Percentiles rank a stretch among this genome's conserved stretches.
Conservation (phyloP, 2,329 filamentous ascomycete species). For the Knoxdaviesia proteae region DNA sequence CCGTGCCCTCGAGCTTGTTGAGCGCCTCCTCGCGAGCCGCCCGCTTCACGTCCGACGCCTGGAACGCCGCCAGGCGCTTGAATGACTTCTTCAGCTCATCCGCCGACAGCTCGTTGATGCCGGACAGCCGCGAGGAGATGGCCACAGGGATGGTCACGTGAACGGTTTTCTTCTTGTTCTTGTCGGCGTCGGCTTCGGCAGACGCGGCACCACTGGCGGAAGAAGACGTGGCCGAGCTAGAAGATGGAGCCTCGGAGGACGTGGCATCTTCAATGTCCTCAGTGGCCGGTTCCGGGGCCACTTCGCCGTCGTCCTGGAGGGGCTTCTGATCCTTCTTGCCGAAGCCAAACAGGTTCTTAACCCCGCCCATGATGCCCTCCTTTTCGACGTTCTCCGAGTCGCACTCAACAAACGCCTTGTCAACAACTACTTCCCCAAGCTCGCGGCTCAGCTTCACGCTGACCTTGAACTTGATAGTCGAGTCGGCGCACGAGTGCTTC, state of each 20-base stretch:
- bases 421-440: slow-evolving; percentile 62
- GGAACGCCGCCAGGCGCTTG: slow-evolving; percentile 64
- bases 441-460: slow-evolving; percentile 49
- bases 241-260: slow-evolving; percentile 10
- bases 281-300: slow-evolving; percentile 14
- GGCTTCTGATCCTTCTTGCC: slow-evolving; percentile 73
- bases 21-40: slow-evolving; percentile 63
- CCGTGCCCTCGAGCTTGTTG: slow-evolving; percentile 84
- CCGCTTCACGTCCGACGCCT: slow-evolving; percentile 62
- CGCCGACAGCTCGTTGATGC: slow-evolving; percentile 26
- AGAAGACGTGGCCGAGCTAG: slow-evolving; percentile 10
- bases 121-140: slow-evolving; percentile 26
- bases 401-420: slow-evolving; percentile 62
- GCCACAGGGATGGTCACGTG: slow-evolving; percentile 24
- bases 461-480: slow-evolving; percentile 64
- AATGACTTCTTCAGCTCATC: slow-evolving; percentile 30
- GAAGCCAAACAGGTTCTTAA: slow-evolving; percentile 92
- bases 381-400: slow-evolving; percentile 55
- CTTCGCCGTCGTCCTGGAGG: slow-evolving; percentile 42
- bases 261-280: slow-evolving; percentile 16
- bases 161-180: slow-evolving; percentile 39
- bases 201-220: slow-evolving; percentile 27
- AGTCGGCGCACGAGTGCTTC: slow-evolving; percentile 54
- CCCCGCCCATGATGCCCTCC: slow-evolving; percentile 71
- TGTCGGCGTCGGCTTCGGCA: slow-evolving; percentile 26